These are phyloP conservation scores for Piper longum DNA, from an alignment of 164 flowering plant species.

Conservation along the genomic window DNA sequence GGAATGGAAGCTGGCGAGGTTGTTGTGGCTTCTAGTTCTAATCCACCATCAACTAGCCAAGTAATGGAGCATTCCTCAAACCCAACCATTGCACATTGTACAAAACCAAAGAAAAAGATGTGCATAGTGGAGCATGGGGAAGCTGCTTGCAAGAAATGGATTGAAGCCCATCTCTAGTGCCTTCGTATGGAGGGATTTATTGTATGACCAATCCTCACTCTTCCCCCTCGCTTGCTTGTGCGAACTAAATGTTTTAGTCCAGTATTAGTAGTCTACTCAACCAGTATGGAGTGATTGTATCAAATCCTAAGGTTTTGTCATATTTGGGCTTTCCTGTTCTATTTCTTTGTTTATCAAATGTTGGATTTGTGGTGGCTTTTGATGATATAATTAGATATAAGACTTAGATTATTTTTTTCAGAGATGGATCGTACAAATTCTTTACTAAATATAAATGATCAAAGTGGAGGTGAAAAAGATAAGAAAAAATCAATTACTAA, in stretches of 20 bases:
- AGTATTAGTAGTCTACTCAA: not conserved
- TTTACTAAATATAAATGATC: too few relatives aligned
- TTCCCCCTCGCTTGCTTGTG: not conserved
- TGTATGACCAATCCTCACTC: slow-evolving; percentile 6
- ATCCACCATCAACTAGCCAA: not conserved
- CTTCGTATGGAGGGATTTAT: slow-evolving; percentile 60
- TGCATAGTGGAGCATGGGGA: slow-evolving; percentile 40
- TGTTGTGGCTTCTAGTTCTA: not conserved
- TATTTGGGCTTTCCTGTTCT: too few relatives aligned
- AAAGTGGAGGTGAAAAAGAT: too few relatives aligned
- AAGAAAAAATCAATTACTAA: too few relatives aligned
- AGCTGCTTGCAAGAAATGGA: slow-evolving; percentile 54
- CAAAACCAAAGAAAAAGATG: slow-evolving; percentile 52
- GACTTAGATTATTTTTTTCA: too few relatives aligned
- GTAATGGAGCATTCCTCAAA: not conserved
- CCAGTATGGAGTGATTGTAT: not conserved
- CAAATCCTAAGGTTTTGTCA: too few relatives aligned
- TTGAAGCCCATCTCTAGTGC: slow-evolving; percentile 46
- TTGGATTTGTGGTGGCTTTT: too few relatives aligned
- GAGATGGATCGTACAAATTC: too few relatives aligned
- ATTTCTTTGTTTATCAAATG: too few relatives aligned
- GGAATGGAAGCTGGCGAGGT: not conserved
- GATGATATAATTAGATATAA: too few relatives aligned
- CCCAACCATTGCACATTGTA: not conserved
- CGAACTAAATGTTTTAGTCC: too few relatives aligned